Conservation (phyloP, 2,329 filamentous ascomycete species). For the Botrytis aclada region DNA sequence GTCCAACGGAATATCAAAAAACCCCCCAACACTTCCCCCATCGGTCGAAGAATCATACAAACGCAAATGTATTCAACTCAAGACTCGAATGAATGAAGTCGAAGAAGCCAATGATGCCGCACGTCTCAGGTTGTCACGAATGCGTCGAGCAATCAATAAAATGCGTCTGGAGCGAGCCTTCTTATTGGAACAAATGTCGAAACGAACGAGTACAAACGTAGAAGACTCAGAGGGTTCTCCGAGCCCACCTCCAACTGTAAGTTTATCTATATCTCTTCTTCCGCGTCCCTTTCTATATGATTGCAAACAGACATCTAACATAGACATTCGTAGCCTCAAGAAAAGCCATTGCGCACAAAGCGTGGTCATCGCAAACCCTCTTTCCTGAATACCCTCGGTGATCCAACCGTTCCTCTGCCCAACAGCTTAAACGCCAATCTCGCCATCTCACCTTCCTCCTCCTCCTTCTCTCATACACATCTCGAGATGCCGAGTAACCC, state of each 20-base stretch:
- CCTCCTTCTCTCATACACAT: conserved; percentile 52
- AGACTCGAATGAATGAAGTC: conserved; percentile 86
- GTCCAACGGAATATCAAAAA: conserved; percentile 31
- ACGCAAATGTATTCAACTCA: conserved; percentile 92
- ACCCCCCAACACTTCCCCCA: conserved; percentile 66
- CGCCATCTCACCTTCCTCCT: conserved; percentile 49
- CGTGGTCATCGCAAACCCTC: conserved; percentile 65
- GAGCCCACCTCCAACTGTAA: conserved; percentile 74
- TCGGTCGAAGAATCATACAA: conserved; percentile 96
- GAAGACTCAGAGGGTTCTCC: conserved; percentile 77
- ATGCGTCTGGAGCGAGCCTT: conserved; percentile 82
- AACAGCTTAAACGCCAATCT: conserved; percentile 48
- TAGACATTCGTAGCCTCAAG: conserved; percentile 58
- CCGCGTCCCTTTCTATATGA: conserved; percentile 22
- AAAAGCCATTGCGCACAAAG: conserved; percentile 74
- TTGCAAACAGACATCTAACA: conserved; percentile 23
- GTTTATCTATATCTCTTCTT: conserved; percentile 35
- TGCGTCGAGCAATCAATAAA: conserved; percentile 85
- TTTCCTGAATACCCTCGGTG: conserved; percentile 38
- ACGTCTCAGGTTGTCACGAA: conserved; percentile 71
- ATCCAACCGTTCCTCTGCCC: conserved; percentile 41
- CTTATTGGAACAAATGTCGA: conserved; percentile 68
- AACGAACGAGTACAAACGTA: conserved; percentile 70
- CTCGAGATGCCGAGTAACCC: conserved; percentile 37
- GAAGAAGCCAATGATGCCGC: conserved; percentile 87